Evolutionary conservation across 306 rosid species (phyloP).

Genomic region (Inga oerstediana): DNA sequence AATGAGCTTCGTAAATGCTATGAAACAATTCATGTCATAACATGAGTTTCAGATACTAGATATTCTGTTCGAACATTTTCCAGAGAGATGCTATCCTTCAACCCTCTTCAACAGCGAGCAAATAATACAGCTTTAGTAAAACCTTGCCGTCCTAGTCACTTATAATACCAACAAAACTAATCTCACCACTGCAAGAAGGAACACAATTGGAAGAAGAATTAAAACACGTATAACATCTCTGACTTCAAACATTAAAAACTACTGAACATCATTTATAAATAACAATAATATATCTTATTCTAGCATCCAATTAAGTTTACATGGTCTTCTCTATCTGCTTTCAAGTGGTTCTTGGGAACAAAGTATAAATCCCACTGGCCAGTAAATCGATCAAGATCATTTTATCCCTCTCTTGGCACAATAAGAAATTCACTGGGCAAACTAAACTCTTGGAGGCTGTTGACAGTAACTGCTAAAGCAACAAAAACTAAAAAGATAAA

Average conservation of each 20-base stretch:
- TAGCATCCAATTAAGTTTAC: neutral
- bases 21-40: neutral
- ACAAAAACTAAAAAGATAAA: neutral
- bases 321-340: neutral
- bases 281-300: neutral
- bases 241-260: neutral
- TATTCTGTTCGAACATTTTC: neutral
- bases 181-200: neutral
- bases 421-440: neutral
- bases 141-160: neutral
- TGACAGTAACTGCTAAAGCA: neutral
- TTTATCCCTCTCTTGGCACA: neutral
- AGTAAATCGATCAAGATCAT: slow-evolving; percentile 20
- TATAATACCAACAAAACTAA: neutral
- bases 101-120: neutral
- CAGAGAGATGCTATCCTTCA: neutral
- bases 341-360: neutral
- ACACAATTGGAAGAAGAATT: neutral
- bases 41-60: neutral
- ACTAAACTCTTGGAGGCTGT: neutral
- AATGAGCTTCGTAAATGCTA: neutral
- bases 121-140: neutral
- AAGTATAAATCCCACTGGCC: neutral
- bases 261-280: neutral
- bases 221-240: neutral